A percentile compares a stretch with the other conserved stretches of the same genome.
Conservation (phyloP, 2,329 filamentous ascomycete species). For the Pseudogymnoascus sp. region DNA sequence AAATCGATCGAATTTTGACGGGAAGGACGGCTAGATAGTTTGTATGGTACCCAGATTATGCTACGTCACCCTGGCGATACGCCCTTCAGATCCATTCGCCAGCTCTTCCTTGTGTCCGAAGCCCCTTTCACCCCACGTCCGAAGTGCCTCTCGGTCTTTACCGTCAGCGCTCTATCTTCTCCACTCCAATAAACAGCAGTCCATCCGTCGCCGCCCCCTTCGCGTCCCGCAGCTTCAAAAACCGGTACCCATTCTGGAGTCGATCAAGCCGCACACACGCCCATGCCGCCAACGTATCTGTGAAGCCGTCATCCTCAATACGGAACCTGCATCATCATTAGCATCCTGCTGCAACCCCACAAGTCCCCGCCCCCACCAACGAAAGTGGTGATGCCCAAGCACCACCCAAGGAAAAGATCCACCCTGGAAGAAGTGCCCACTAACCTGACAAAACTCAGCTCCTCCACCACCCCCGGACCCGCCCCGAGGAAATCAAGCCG, state of each 20-base stretch:
- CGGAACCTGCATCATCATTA: constrained; percentile 47
- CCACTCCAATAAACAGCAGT: constrained; percentile 63
- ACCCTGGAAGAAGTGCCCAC: constrained; percentile 23
- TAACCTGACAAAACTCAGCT: constrained; percentile 66
- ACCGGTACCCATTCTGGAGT: constrained; percentile 63
- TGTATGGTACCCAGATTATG: constrained; percentile 1
- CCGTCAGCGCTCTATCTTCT: constrained; percentile 38
- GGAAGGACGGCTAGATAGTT: background rate
- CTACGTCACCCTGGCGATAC: background rate
- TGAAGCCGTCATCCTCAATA: constrained; percentile 76
- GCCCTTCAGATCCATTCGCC: constrained; percentile 1
- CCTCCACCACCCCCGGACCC: constrained; percentile 48
- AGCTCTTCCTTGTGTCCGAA: background rate
- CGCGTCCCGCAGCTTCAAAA: constrained; percentile 66
- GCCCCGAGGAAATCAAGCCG: constrained; percentile 50
- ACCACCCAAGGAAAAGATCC: background rate
- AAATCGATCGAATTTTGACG: background rate
- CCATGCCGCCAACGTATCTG: constrained; percentile 78
- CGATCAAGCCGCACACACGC: constrained; percentile 79
- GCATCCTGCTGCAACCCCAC: background rate
- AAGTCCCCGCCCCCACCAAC: background rate
- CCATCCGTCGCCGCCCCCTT: constrained; percentile 59
- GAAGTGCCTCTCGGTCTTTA: background rate
- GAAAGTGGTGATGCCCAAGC: background rate
- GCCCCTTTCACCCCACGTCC: background rate